Evolutionary conservation across 1,139 yeast species (phyloP), one percentile per base, ranked within the genome.

Genomic region (Lodderomyces orthopsilosis): DNA sequence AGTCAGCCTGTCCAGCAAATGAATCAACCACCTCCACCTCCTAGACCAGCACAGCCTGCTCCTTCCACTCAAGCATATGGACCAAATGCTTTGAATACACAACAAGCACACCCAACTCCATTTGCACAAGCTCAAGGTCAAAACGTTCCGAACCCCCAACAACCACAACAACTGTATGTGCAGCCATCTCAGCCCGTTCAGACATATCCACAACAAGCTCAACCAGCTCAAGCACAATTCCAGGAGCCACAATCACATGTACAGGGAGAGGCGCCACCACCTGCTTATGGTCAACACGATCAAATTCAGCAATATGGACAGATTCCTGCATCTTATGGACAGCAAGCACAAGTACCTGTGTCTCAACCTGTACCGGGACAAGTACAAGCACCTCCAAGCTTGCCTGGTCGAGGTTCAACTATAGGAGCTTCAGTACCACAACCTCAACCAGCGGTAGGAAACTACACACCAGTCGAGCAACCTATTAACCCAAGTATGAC

Each of bases 241-340:
- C 41, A 47, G 18, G 44, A 34, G 14, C 24, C 32, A 12, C 45
- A 38, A 22, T 41, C 39, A 34, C 45, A 44, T 12, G 43, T 42
- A 7, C 46, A 41, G 32, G 24, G 24, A 10, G 21, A 21, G 14
- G 30, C 21, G 15, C 40, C 40, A 10, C 40, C 26, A 14, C 44
- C 41, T 15, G 47, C 46, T 30, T 30, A 13, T 6, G 36, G 17
- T 34, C 41, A 17, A 42, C 44, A 12, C 18, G 39, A 18, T 37
- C 41, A 37, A 33, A 8, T 8, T 38, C 44, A 18, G 10, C 49
- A 36, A n/a, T 46, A 23, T 35, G 41, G 38, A 22, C 45, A 41
- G 17, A 12, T 18, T 14, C 6, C 37, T 10, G 14, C 14, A 9
- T 41, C 42, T 15, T 40, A 40, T 21, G 41, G 7, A 21, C 12